Evolutionary conservation across 2,329 filamentous ascomycete genomes (phyloP).

Genomic region (Endocalyx cinctus): DNA sequence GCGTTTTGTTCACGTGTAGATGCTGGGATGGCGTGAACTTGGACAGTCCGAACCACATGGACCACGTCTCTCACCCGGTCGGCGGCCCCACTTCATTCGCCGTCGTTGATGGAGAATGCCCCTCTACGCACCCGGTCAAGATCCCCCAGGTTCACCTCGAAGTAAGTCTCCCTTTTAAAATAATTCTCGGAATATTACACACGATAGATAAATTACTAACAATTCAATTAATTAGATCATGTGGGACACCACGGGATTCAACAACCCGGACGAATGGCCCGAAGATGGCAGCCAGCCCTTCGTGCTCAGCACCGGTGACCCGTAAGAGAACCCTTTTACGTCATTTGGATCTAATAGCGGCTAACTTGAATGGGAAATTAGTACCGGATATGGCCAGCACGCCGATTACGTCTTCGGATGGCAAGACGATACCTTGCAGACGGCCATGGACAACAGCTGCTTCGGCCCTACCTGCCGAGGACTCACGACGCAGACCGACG

Average conservation of each 20-base stretch:
- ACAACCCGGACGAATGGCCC: conserved; percentile 11
- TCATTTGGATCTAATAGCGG: no score
- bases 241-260: conserved; percentile 14
- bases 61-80: conserved; percentile 10
- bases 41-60: conserved; percentile 41
- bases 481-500: conserved; percentile 15
- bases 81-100: conserved; percentile 10
- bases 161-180: conserved; percentile 1
- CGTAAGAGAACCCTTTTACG: conserved; percentile 13
- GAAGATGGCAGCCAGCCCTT: conserved; percentile 17
- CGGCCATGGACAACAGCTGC: conserved; percentile 19
- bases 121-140: conserved; percentile 12
- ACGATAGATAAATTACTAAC: background rate
- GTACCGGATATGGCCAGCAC: conserved; percentile 20
- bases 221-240: conserved; percentile 7
- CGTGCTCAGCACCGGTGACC: conserved; percentile 18
- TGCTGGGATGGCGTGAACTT: conserved; percentile 51
- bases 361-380: no score
- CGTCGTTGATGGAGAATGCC: conserved; percentile 9
- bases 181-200: background rate
- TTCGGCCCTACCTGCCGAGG: conserved; percentile 19
- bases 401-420: conserved; percentile 22
- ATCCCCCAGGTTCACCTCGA: conserved; percentile 13
- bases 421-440: conserved; percentile 18
- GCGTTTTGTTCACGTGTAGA: conserved; percentile 2